Evolutionary conservation across 225 moss, liverwort and hornwort genomes (phyloP).

Genomic region (Asterella californica): DNA sequence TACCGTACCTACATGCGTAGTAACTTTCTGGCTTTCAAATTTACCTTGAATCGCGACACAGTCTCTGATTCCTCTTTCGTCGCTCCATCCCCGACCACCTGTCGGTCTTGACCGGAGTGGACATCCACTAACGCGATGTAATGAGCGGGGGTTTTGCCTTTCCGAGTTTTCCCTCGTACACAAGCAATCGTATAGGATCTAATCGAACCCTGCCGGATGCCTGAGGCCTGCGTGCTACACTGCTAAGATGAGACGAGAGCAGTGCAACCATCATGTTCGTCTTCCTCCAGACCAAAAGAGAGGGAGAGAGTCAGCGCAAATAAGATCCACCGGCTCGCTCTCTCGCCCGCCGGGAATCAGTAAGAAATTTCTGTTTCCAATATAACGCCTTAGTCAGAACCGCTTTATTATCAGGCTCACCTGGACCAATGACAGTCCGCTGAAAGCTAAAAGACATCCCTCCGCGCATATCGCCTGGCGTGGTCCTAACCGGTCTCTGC

Average conservation of each 20-base stretch:
- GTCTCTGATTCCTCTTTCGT: background rate
- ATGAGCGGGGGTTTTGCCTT: background rate
- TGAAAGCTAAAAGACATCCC: background rate
- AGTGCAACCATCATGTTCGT: background rate
- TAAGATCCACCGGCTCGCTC: background rate
- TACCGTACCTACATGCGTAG: slow-evolving; percentile 4
- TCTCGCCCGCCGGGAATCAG: background rate
- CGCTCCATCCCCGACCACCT: background rate
- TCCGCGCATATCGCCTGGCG: background rate
- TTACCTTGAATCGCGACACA: background rate
- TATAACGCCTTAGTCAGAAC: slow-evolving; percentile 19
- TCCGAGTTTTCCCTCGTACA: background rate
- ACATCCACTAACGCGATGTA: background rate
- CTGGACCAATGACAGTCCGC: slow-evolving; percentile 4
- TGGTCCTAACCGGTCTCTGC: background rate
- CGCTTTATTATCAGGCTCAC: slow-evolving; percentile 2
- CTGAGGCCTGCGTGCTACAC: background rate
- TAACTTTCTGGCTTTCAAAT: background rate
- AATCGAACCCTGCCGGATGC: background rate
- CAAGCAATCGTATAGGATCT: background rate
- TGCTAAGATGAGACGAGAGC: no score
- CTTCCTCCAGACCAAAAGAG: background rate
- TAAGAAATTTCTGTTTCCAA: background rate
- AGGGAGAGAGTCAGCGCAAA: background rate
- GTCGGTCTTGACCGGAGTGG: background rate